Evolutionary conservation across 169 alveolate species (phyloP).

Genomic region (Eimeria sp.): DNA sequence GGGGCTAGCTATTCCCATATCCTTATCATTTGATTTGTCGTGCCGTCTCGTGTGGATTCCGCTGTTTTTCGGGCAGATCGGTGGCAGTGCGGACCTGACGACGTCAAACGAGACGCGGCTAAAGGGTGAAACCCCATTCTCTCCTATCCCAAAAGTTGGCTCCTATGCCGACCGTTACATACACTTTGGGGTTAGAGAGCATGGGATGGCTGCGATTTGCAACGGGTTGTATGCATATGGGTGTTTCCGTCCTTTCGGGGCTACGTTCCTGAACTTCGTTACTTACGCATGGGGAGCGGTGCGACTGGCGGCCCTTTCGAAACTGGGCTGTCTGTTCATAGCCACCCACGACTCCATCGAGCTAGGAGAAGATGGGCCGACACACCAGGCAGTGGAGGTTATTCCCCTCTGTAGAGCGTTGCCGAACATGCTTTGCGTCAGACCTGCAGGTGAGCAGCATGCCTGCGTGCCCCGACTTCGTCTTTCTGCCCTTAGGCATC

Average conservation of each 20-base stretch:
- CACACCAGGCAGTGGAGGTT: conserved; percentile 92
- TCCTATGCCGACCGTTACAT: conserved; percentile 60
- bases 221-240: conserved; percentile 89
- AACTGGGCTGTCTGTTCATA: conserved; percentile 86
- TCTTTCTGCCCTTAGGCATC: neutral
- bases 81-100: conserved; percentile 91
- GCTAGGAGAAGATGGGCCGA: conserved; percentile 92
- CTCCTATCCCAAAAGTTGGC: conserved; percentile 5
- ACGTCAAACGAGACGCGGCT: conserved; percentile 86
- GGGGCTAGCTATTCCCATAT: neutral
- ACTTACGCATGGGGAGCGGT: conserved; percentile 90
- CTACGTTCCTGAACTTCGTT: conserved; percentile 88
- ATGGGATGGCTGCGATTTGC: conserved; percentile 90
- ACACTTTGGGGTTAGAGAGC: conserved; percentile 90
- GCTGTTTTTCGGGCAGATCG: conserved; percentile 83
- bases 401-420: conserved; percentile 83
- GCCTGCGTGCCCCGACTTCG: neutral
- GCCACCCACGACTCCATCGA: conserved; percentile 92
- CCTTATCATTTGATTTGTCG: neutral
- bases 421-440: conserved; percentile 85
- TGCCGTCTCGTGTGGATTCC: neutral
- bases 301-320: conserved; percentile 88
- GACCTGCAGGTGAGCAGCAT: conserved; percentile 88
- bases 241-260: conserved; percentile 89
- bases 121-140: conserved; percentile 17